Base-by-base conservation (phyloP, 2,329 filamentous ascomycete species). In the Epichloe brachyelytri region DNA sequence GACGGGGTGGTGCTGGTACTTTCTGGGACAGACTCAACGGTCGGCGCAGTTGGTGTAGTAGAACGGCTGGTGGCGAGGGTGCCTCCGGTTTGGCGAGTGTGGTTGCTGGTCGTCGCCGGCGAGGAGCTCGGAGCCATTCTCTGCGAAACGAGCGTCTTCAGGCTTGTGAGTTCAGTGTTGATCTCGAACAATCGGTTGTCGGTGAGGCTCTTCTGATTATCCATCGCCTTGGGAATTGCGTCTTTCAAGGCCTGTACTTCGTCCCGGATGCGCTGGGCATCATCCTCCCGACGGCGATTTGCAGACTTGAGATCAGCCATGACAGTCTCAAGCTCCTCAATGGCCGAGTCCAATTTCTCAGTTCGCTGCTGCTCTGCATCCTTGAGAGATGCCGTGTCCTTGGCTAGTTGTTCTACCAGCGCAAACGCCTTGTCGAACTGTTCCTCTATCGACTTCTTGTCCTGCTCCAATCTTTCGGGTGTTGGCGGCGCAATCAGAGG, bases 401-500 rank as follows among this genome's bases (percentile, higher is more conserved):
- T 86, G 38, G 87, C 81, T 1, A 98, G 78, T 64, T 97, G 93
- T 54, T 98, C 93, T 11, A 98, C 83, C 14, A 97, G 78, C 17
- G 84, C 76, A 65, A 98, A 98, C 2, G 91, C 88, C 61, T 86
- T 87, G 59, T 93, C 86, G 67, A 98, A 98, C 53, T 91, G 86
- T 56, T 90, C 89, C 65, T 97, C 90, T 52, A 98, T 90, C 39
- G 82, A 80, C 55, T 88, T 82, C 69, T 98, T 98, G 67, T 98
- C 93, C 65, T 94, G 85, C 63, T 96, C 88, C 10, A 98, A 75
- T 63, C 95, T 89, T 51, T 94, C 89, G 10, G 89, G 88, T 1
- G 93, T 98, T 2, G 93, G 93, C 4, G 93, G 94, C 12, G 90
- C 85, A 54, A 98, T 88, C 30, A 98, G 74, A 41, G 93, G 93